Evolutionary conservation across 768 basidiomycete species (phyloP), one percentile per base, ranked within the genome.

Genomic region (Cyathus striatus): DNA sequence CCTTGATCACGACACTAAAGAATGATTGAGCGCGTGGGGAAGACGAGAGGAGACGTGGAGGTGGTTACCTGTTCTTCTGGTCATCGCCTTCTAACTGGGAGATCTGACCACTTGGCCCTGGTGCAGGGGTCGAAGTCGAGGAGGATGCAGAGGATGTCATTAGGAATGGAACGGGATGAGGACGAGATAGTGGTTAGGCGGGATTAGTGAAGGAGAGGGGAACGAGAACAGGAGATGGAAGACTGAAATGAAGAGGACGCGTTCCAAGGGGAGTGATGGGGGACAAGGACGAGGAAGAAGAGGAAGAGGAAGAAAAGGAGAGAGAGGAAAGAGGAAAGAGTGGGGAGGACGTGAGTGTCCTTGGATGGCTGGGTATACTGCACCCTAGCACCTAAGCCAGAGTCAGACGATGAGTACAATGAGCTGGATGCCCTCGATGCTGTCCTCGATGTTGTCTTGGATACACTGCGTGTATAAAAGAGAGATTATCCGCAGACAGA

Each of bases 1-100:
- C 95, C 66, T 99, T 97, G 64, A 96, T 89, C 41, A 95, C 92
- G 55, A 96, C 90, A 60, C 90, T 88, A 61, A 38, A 33, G 47
- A 27, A 20, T 37, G 35, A 20, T 20, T 1, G 17, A 22, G 26
- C 20, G 23, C 37, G 50, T 35, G 52, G 42, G 22, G 6, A 4
- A 16, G 27, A 21, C 16, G 41, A n/a, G 14, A 21, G 6, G 41
- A 47, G 35, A 40, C 25, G 30, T 39, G 40, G 23, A 40, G 30
- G 35, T 25, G 46, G 57, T 41, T 42, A 76, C 79, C 78, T 86
- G 59, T 86, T 86, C 74, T 82, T 84, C 62, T 86, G 84, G 54
- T 86, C 84, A 51, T 72, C 79, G 56, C 78, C 80, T 61, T 81
- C 75, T 38, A 71, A 64, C 53, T 76, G 69, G 18, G 69, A 62